Base-by-base conservation (phyloP, 208 protist species). In the Crithidia expoeki region DNA sequence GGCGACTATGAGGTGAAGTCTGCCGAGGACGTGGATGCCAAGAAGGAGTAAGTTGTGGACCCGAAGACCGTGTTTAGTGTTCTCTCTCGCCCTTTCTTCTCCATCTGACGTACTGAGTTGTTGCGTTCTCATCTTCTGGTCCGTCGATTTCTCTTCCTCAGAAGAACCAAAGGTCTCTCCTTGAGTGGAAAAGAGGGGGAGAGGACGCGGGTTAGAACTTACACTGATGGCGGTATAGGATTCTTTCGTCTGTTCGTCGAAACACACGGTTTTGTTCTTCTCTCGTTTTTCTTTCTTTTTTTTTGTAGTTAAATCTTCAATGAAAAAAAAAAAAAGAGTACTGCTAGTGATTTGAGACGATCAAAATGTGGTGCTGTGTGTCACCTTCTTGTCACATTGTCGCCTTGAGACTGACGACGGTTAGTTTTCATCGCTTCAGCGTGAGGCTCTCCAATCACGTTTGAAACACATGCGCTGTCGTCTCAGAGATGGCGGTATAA, bases 1-100 rank as follows among this genome's bases (percentile, higher is more conserved):
- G 98, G 98, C 51, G 80, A 91, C 63, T 93, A 93, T 76, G 84
- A 89, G 44, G 76, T 86, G 36, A 93, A 87, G 84, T 73, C 82
- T 33, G 90, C 86, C 55, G 84, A 81, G 71, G 90, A 95, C 67
- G 67, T 86, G 58, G 79, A 83, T 61, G 74, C 83, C 61, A 80
- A 85, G 73, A 84, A 85, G 71, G 74, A 75, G 64, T 72, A 79
- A 63, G 34, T 4, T 42, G 0, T 16, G 5, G 2, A 12, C 14
- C 9, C 30, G 30, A 52, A 30, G 25, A 33, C 33, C 28, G 51
- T 59, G 11, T 30, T 38, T 73, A n/a, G n/a, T 55, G 63, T 28
- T 50, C 42, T 27, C 57, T 40, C n/a, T 52, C 51, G 14, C 21
- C n/a, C 21, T 10, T 10, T n/a, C 38, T 38, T 7, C 27, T 55